Evolutionary conservation across 2,329 filamentous ascomycete genomes (phyloP), one percentile per base, ranked within the genome.

Genomic region (Hypoxylon sp.): DNA sequence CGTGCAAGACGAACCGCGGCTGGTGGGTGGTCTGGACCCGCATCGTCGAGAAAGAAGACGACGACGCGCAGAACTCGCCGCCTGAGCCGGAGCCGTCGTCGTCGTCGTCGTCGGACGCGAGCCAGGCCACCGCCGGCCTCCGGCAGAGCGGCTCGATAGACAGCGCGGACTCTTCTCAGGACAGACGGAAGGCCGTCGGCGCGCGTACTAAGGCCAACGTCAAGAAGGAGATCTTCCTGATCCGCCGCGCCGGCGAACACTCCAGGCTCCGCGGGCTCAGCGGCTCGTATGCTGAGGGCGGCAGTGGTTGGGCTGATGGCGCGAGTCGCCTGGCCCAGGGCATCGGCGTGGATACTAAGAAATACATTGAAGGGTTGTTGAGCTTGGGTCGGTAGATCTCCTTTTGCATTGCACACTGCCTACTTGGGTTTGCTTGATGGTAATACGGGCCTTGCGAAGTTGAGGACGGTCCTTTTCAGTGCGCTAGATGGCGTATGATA

Each of bases 271-370:
- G 77, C 27, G 73, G 74, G 20, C 66, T 71, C 18, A 71, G 73
- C 48, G 63, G 65, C 48, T 70, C 75, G 24, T 68, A 70, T 15
- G 70, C 68, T n/a, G 73, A 79, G 66, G 56, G 76, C 59, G 69
- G 76, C 11, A 65, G 74, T 42, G 68, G 80, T 54, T 77, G 83
- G 79, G 67, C 80, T 40, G 83, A 82, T 20, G 84, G 84, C 2
- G 83, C 86, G 1, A 82, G 80, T 17, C 82, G 82, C 52, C 73
- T 92, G 63, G 86, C 84, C 0, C 87, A 90, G 68, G 90, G 89
- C 0, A 91, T 93, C 62, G 90, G 90, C 0, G 81, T 92, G 27
- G 90, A 93, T 77, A 91, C 89, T 24, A 82, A 87, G 72, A 83
- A 83, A 70, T 92, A 92, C 72, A 85, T 92, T 3, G 89, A 92